phyloP scores from a whole-genome alignment of 768 basidiomycete species.

The Pleurotus salmoneostramineus region DNA sequence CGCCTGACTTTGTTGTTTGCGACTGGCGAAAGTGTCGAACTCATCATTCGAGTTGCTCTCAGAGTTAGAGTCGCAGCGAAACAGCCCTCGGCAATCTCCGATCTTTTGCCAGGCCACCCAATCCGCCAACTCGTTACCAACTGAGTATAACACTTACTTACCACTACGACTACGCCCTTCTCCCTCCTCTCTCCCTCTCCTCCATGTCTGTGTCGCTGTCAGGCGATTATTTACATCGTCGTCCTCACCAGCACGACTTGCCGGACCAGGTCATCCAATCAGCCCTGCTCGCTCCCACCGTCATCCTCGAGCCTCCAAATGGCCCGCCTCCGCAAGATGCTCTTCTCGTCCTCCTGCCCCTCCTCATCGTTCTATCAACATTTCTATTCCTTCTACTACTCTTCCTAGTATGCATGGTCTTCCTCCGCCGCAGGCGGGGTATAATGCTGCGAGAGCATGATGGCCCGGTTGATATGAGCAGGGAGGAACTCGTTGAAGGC shows the following conservation, averaged over 20 bases:
- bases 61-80: too few relatives aligned
- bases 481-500: constrained; percentile 84
- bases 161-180: not conserved
- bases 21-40: constrained; percentile 46
- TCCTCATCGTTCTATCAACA: constrained; percentile 90
- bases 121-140: too few relatives aligned
- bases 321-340: constrained; percentile 41
- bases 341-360: constrained; percentile 84
- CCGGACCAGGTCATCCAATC: not conserved
- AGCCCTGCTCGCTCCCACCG: constrained; percentile 10
- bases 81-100: too few relatives aligned
- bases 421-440: constrained; percentile 73
- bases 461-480: constrained; percentile 90
- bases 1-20: constrained; percentile 52
- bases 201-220: too few relatives aligned
- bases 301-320: constrained; percentile 19
- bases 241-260: not conserved
- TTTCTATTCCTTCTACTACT: constrained; percentile 90
- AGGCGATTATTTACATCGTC: not conserved
- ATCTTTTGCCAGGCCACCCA: too few relatives aligned
- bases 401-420: constrained; percentile 86
- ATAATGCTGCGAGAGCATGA: constrained; percentile 83
- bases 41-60: constrained; percentile 13
- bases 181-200: not conserved
- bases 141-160: too few relatives aligned